Evolutionary conservation across 2,329 filamentous ascomycete genomes (phyloP).

Genomic region (Periconia sp.): DNA sequence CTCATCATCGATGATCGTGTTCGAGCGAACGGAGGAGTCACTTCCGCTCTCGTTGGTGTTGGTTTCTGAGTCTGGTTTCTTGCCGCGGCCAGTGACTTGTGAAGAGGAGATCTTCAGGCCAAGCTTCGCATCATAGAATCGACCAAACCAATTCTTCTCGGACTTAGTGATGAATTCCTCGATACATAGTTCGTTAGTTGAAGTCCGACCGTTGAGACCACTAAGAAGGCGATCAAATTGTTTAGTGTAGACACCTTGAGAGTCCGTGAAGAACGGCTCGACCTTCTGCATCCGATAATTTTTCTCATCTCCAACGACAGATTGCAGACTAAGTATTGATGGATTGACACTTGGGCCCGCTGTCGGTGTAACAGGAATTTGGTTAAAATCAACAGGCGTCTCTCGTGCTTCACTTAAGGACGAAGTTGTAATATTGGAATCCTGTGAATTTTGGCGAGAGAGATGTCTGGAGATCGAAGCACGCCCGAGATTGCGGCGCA

Average conservation of each 20-base stretch:
- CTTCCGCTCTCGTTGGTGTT: slow-evolving; percentile 4
- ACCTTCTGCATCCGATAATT: slow-evolving; percentile 70
- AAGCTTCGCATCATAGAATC: slow-evolving; percentile 25
- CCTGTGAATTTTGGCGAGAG: slow-evolving; percentile 17
- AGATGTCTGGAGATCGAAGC: slow-evolving; percentile 8
- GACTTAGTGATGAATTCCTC: slow-evolving; percentile 69
- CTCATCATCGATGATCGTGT: slow-evolving; percentile 18
- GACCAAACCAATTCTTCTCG: slow-evolving; percentile 69
- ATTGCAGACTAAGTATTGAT: slow-evolving; percentile 58
- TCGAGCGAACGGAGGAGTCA: slow-evolving; percentile 1
- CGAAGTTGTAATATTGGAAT: slow-evolving; percentile 13
- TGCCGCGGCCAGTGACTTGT: slow-evolving; percentile 4
- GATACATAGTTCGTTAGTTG: slow-evolving; percentile 65
- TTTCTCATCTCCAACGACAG: slow-evolving; percentile 65
- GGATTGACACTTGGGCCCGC: slow-evolving; percentile 10
- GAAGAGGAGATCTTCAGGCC: slow-evolving; percentile 14
- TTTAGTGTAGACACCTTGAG: slow-evolving; percentile 65
- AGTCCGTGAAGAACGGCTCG: slow-evolving; percentile 71
- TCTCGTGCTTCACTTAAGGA: slow-evolving; percentile 1
- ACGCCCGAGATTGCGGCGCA: slow-evolving; percentile 9
- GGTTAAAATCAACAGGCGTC: too few species aligned
- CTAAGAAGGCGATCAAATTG: slow-evolving; percentile 27
- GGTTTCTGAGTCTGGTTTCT: background rate
- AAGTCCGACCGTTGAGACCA: slow-evolving; percentile 61
- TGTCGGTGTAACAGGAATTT: background rate